phyloP scores from a whole-genome alignment of 805 yeast species.

The Maudiozyma barnettii region DNA sequence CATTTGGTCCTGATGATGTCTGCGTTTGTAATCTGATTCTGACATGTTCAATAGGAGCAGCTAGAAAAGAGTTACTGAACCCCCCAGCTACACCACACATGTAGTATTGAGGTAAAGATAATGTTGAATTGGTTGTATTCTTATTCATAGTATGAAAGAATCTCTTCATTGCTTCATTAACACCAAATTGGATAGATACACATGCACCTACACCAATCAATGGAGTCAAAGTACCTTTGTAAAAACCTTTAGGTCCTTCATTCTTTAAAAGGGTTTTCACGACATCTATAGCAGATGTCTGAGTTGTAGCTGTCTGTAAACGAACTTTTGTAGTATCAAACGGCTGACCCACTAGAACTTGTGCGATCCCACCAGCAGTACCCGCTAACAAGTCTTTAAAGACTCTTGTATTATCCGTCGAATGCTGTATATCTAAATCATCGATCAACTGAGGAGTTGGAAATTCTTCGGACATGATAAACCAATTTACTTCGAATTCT shows the following conservation, averaged over 20 bases:
- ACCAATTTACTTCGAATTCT: no score
- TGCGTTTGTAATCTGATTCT: constrained; percentile 83
- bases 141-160: constrained; percentile 41
- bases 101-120: constrained; percentile 57
- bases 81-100: constrained; percentile 92
- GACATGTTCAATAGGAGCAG: constrained; percentile 90
- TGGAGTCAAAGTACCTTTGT: constrained; percentile 91
- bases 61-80: constrained; percentile 77
- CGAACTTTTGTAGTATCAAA: constrained; percentile 92
- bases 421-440: constrained; percentile 15
- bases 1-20: constrained; percentile 33
- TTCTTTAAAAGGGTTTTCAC: constrained; percentile 57
- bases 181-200: constrained; percentile 92
- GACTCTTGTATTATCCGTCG: constrained; percentile 32
- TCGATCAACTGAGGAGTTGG: constrained; percentile 28
- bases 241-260: constrained; percentile 82
- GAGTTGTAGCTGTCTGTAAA: constrained; percentile 76
- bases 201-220: constrained; percentile 96
- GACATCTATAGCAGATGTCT: constrained; percentile 64
- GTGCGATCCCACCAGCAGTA: constrained; percentile 91
- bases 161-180: constrained; percentile 89
- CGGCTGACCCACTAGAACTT: constrained; percentile 92
- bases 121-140: constrained; percentile 23
- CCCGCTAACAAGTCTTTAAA: constrained; percentile 81
- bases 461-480: constrained; percentile 27